Percentiles rank a stretch among this genome's conserved stretches.
These are phyloP conservation scores for Apiotrichum laibachii DNA, from an alignment of 1,284 basidiomycete species.

Conservation along the genomic window DNA sequence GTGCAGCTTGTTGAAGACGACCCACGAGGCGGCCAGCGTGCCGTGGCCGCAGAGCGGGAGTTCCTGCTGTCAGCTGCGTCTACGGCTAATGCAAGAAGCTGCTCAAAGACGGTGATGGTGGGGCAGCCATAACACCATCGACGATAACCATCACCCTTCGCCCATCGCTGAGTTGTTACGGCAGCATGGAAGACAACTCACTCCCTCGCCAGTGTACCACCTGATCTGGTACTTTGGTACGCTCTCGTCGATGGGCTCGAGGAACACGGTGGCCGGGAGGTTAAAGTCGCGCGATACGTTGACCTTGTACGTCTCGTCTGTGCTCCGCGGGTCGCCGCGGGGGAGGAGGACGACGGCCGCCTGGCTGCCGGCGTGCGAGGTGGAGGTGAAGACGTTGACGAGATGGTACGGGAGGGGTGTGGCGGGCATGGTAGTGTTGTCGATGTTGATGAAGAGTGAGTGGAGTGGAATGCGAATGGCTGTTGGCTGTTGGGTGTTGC, in stretches of 20 bases:
- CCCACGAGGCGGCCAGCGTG: slow-evolving; percentile 34
- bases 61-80: slow-evolving; percentile 24
- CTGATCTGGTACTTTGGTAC: slow-evolving; percentile 31
- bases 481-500: no score
- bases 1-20: slow-evolving; percentile 29
- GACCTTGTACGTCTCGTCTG: slow-evolving; percentile 30
- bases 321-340: slow-evolving; percentile 20
- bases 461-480: no score
- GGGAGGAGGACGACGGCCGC: slow-evolving; percentile 39
- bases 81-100: no score
- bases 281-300: slow-evolving; percentile 36
- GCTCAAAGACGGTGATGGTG: no score
- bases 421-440: neutral
- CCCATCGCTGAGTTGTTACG: neutral
- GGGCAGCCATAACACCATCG: no score
- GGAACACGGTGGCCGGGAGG: slow-evolving; percentile 40
- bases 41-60: slow-evolving; percentile 44
- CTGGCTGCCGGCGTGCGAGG: slow-evolving; percentile 39
- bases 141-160: no score
- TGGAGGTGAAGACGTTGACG: slow-evolving; percentile 39
- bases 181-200: slow-evolving; percentile 10
- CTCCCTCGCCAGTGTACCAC: slow-evolving; percentile 41
- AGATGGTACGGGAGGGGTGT: slow-evolving; percentile 26
- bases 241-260: slow-evolving; percentile 20
- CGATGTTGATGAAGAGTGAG: neutral